Conservation (phyloP, 345 rosid species). For the Lepidium africanum region DNA sequence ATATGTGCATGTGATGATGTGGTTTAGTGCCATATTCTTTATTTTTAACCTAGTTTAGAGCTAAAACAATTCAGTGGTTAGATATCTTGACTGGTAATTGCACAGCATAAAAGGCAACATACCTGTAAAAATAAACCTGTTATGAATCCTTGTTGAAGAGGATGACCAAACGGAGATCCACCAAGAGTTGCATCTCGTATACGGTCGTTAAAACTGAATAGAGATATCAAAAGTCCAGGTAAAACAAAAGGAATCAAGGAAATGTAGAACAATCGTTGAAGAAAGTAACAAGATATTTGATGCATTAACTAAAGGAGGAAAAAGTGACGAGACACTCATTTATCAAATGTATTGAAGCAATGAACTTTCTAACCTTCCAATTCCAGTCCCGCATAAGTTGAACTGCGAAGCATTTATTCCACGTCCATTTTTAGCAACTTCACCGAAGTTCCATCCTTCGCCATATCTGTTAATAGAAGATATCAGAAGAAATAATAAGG, state of each 20-base stretch:
- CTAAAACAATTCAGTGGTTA: not conserved
- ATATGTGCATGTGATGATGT: not conserved
- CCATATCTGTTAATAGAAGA: constrained; percentile 57
- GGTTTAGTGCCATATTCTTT: not conserved
- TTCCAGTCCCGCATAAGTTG: constrained; percentile 73
- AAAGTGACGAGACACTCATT: not conserved
- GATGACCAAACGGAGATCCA: constrained; percentile 96
- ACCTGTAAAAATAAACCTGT: constrained; percentile 89
- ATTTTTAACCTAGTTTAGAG: not conserved
- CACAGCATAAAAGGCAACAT: constrained; percentile 3
- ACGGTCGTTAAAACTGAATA: constrained; percentile 87
- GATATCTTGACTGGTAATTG: not conserved
- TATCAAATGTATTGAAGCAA: not conserved
- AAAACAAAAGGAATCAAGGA: constrained; percentile 4
- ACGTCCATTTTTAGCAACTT: constrained; percentile 91
- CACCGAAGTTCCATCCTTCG: constrained; percentile 99
- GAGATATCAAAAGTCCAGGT: constrained; percentile 12
- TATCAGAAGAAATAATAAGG: not conserved
- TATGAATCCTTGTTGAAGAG: constrained; percentile 92
- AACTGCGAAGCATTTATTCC: constrained; percentile 84
- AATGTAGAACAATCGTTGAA: not conserved
- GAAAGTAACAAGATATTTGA: not conserved
- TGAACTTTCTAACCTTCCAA: constrained; percentile 62
- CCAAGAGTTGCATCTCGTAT: constrained; percentile 95
- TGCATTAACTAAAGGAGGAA: not conserved